Base-by-base conservation (phyloP, 2,329 filamentous ascomycete species). In the Ilyonectria mors-panacis region DNA sequence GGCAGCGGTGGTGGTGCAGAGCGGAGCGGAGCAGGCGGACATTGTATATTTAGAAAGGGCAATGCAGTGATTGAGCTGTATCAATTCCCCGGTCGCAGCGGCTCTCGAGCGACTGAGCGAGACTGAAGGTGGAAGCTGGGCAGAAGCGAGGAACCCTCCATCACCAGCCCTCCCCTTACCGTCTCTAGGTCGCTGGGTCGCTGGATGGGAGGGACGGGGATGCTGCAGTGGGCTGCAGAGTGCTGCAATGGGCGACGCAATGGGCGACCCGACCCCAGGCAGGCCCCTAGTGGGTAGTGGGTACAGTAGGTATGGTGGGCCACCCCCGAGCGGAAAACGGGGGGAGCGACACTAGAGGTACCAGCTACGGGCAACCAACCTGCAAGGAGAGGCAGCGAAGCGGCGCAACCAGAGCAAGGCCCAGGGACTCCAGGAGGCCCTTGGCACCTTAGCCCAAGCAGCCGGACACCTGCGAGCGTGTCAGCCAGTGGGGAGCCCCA, bases 231-330 rank as follows among this genome's bases (percentile, higher is more conserved):
- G 47, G 66, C 66, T 62, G 66, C 70, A 60, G 50, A 60, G 51
- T 64, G 48, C 69, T 72, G 71, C 67, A 71, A 66, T 67, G 63
- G 68, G 66, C 62, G 67, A 74, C 59, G 55, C 66, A 70, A 68
- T 72, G 59, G 65, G 62, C 73, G 60, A 58, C 66, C 64, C 65
- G 61, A 75, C 73, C 73, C 71, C 73, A 73, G 73, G n/a, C n/a
- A 63, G 60, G 37, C 12, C 39, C 39, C 15, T 58, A 67, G 60
- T 33, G 65, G 59, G n/a, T 21, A 47, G 60, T 63, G 59, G 59
- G 47, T 57, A 58, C 13, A 17, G 13, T 39, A 13, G 37, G n/a
- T 42, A 47, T 35, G 57, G 63, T 60, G 63, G 58, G 58, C 63
- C 59, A 37, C 51, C 59, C 63, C 54, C 44, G 19, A 21, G 44